These are phyloP conservation scores for Aspergillus sp. DNA, from an alignment of 2,329 filamentous ascomycete genomes.

Conservation along the genomic window DNA sequence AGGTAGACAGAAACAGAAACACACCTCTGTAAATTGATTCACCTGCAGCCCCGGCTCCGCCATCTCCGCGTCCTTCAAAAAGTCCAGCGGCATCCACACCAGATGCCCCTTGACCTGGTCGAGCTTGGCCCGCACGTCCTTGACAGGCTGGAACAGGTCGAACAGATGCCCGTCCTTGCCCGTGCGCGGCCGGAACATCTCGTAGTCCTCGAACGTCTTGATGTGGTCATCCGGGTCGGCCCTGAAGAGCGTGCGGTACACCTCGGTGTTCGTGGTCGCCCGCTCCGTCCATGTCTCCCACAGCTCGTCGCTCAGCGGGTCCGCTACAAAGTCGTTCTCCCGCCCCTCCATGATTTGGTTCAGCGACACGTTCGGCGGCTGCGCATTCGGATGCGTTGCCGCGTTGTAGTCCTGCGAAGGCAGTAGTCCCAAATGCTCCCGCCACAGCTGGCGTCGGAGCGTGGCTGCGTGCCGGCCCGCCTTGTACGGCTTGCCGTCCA, in stretches of 20 bases:
- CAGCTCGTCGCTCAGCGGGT: conserved; percentile 63
- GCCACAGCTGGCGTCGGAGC: conserved; percentile 75
- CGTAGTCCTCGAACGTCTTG: conserved; percentile 83
- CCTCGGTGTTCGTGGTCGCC: conserved; percentile 67
- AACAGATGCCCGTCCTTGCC: conserved; percentile 80
- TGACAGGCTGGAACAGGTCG: conserved; percentile 63
- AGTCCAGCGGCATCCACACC: conserved; percentile 91
- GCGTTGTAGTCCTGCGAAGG: conserved; percentile 62
- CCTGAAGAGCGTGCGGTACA: conserved; percentile 76
- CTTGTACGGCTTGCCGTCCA: conserved; percentile 63
- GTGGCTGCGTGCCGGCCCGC: conserved; percentile 70
- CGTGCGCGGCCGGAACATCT: conserved; percentile 56
- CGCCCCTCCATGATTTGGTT: conserved; percentile 67
- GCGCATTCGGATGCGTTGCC: conserved; percentile 61
- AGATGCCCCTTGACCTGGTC: conserved; percentile 77
- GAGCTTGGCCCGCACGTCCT: conserved; percentile 65
- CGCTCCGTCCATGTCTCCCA: conserved; percentile 62
- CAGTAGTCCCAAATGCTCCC: conserved; percentile 81
- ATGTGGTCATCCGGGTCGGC: conserved; percentile 83
- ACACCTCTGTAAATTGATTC: conserved; percentile 78
- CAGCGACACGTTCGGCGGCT: conserved; percentile 58
- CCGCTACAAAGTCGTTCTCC: conserved; percentile 59
- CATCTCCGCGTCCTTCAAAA: conserved; percentile 76
- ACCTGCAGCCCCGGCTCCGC: conserved; percentile 80
- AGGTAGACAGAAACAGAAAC: conserved; percentile 24